Evolutionary conservation across 257 asterid genomes (phyloP).

Genomic region (Solanum sitiens): DNA sequence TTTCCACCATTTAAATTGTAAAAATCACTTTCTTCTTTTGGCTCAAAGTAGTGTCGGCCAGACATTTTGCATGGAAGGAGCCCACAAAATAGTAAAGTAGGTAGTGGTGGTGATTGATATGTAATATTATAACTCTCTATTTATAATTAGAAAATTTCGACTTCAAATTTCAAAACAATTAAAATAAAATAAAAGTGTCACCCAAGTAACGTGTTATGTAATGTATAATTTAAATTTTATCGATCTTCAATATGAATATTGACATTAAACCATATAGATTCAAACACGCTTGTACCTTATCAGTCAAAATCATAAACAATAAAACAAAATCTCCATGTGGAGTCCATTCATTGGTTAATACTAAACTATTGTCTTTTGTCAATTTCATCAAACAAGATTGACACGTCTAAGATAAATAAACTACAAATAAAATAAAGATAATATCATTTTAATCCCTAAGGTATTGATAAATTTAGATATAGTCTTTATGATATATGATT

Average conservation of each 20-base stretch:
- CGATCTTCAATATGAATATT: neutral
- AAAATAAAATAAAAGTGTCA: no score
- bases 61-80: neutral
- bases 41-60: neutral
- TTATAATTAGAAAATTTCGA: no score
- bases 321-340: neutral
- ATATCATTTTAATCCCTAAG: neutral
- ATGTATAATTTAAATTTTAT: no score
- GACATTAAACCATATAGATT: neutral
- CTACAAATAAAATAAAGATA: neutral
- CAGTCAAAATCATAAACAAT: neutral
- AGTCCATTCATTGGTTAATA: neutral
- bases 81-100: neutral
- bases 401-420: conserved; percentile 8
- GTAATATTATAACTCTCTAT: no score
- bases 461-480: neutral
- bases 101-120: neutral
- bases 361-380: neutral
- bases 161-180: no score
- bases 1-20: neutral
- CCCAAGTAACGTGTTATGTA: no score
- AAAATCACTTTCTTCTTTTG: neutral
- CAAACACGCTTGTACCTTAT: neutral
- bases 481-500: neutral
- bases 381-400: neutral